phyloP scores from a whole-genome alignment of 2,329 filamentous ascomycete species.

The Xylaria arbuscula region DNA sequence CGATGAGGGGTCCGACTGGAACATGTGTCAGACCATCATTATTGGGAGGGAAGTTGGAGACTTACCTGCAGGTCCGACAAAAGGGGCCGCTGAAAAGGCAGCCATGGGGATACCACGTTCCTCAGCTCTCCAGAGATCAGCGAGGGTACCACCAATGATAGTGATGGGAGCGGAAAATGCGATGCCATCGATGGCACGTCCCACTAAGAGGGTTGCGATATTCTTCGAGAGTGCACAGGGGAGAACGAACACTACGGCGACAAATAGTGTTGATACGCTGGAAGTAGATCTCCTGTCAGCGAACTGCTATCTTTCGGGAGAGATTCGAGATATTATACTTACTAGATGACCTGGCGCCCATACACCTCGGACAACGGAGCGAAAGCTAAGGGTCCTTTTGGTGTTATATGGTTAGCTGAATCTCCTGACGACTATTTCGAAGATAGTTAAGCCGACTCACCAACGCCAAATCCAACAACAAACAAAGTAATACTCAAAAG shows the following conservation, averaged over 20 bases:
- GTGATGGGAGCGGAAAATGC: conserved; percentile 90
- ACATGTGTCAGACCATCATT: not conserved
- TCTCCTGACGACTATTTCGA: not conserved
- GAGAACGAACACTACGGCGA: conserved; percentile 83
- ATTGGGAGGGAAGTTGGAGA: conserved; percentile 14
- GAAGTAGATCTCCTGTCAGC: conserved; percentile 6
- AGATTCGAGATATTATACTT: not conserved
- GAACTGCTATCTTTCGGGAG: too few relatives aligned
- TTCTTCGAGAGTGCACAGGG: conserved; percentile 82
- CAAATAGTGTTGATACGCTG: conserved; percentile 68
- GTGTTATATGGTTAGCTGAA: not conserved
- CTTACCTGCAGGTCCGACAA: conserved; percentile 78
- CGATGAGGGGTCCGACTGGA: conserved; percentile 75
- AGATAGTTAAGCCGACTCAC: conserved; percentile 52
- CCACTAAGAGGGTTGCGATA: conserved; percentile 79
- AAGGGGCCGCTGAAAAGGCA: conserved; percentile 83
- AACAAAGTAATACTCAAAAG: conserved; percentile 80
- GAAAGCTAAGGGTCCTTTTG: conserved; percentile 77
- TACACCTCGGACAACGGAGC: conserved; percentile 82
- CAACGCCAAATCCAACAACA: conserved; percentile 83
- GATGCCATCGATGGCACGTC: conserved; percentile 82
- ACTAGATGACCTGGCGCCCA: conserved; percentile 77
- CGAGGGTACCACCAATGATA: conserved; percentile 82
- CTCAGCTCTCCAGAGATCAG: conserved; percentile 86
- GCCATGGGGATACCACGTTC: conserved; percentile 90